A percentile compares a stretch with the other conserved stretches of the same genome.
Conservation (phyloP, 768 basidiomycete species). For the Kwoniella heveanensis region DNA sequence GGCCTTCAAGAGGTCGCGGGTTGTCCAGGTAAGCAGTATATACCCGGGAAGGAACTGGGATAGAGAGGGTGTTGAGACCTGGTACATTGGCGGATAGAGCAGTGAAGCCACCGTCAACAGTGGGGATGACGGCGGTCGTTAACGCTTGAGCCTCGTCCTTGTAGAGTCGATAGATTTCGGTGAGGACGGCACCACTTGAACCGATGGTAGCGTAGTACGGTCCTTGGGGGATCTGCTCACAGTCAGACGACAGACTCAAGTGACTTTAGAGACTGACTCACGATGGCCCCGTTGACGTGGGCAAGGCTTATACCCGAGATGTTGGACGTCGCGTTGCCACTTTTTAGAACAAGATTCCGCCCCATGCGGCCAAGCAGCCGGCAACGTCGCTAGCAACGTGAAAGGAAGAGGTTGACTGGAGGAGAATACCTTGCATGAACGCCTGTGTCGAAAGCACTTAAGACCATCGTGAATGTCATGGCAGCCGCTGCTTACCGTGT, state of each 20-base stretch:
- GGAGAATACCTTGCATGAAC: no score
- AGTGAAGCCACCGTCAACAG: conserved; percentile 22
- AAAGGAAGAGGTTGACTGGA: no score
- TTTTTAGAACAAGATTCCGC: conserved; percentile 33
- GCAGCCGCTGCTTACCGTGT: no score
- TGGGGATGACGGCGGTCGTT: conserved; percentile 31
- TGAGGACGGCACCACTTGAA: conserved; percentile 26
- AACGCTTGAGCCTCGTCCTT: conserved; percentile 43
- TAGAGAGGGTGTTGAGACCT: conserved; percentile 47
- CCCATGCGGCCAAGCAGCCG: no score
- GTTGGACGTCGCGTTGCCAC: conserved; percentile 28
- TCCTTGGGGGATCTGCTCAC: conserved; percentile 33
- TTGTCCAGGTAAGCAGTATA: conserved; percentile 47
- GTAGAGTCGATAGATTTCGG: conserved; percentile 42
- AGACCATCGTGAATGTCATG: no score
- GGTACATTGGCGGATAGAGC: conserved; percentile 20
- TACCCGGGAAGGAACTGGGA: conserved; percentile 62
- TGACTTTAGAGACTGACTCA: conserved; percentile 3
- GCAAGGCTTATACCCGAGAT: conserved; percentile 26
- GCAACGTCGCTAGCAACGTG: no score
- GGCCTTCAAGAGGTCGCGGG: conserved; percentile 59
- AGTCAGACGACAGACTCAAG: background rate
- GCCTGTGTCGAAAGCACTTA: no score
- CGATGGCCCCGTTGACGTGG: conserved; percentile 16
- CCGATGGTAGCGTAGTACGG: conserved; percentile 37